Conservation (phyloP, 192 early-diverging fungal species). For the Radiomyces spectabilis region DNA sequence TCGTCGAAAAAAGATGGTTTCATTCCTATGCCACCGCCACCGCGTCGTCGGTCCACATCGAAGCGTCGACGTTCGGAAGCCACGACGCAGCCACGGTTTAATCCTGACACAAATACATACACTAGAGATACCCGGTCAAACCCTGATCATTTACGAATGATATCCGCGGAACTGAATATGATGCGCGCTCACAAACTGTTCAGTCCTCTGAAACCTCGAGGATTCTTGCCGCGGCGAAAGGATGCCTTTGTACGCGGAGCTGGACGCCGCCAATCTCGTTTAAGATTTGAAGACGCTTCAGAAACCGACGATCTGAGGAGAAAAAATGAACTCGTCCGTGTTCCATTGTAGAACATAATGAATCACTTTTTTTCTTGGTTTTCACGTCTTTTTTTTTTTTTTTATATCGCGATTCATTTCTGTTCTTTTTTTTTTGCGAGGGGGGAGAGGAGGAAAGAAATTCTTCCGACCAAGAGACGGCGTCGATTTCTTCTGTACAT, state of each 20-base stretch:
- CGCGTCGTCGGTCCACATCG: neutral
- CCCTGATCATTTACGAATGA: conserved; percentile 44
- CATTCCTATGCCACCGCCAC: conserved; percentile 22
- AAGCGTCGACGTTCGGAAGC: conserved; percentile 19
- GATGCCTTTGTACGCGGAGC: neutral
- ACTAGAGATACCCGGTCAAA: conserved; percentile 39
- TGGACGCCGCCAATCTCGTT: neutral
- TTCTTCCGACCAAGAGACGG: too few species aligned
- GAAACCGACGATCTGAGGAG: too few species aligned
- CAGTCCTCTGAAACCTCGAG: conserved; percentile 31
- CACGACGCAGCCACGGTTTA: conserved; percentile 21
- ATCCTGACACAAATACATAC: conserved; percentile 24
- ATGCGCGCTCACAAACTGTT: conserved; percentile 39
- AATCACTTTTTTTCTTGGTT: too few species aligned
- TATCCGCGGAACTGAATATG: conserved; percentile 46
- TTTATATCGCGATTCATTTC: too few species aligned
- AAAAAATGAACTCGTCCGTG: too few species aligned
- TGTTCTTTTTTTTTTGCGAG: too few species aligned
- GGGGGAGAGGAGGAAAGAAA: too few species aligned
- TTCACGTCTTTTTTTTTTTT: too few species aligned
- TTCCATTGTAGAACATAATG: too few species aligned
- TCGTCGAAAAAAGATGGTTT: conserved; percentile 1
- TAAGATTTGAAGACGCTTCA: too few species aligned
- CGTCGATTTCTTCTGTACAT: too few species aligned
- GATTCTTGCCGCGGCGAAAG: neutral